Evolutionary conservation across 768 basidiomycete species (phyloP).

Genomic region (Trametes gibbosa): DNA sequence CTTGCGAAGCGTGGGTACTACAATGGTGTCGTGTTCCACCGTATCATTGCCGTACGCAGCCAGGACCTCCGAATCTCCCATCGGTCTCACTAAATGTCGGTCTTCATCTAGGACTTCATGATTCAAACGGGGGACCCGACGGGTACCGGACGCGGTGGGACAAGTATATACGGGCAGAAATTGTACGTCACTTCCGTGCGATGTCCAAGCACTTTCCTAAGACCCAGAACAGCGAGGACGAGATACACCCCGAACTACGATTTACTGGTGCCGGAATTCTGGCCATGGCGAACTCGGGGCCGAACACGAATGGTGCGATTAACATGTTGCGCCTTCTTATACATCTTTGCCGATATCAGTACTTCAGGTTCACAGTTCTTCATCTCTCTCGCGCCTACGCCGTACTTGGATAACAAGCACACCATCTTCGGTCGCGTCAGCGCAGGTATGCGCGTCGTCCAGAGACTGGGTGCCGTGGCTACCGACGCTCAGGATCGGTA

Average conservation of each 20-base stretch:
- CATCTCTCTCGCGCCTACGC: conserved; percentile 79
- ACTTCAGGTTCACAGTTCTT: conserved; percentile 92
- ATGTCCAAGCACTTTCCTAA: not conserved
- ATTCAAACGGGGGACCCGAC: conserved; percentile 95
- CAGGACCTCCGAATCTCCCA: not conserved
- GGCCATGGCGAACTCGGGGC: conserved; percentile 96
- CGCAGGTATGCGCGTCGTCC: conserved; percentile 88
- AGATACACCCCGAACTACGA: conserved; percentile 84
- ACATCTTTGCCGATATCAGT: not conserved
- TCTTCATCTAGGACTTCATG: conserved; percentile 80
- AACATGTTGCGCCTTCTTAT: not conserved
- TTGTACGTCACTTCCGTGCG: conserved; percentile 51
- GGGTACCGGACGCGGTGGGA: conserved; percentile 90
- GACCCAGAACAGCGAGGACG: conserved; percentile 64
- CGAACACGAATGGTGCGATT: conserved; percentile 76
- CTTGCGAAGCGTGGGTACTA: conserved; percentile 92
- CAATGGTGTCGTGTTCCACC: conserved; percentile 86
- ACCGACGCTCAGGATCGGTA: conserved; percentile 87
- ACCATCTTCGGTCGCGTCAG: conserved; percentile 90
- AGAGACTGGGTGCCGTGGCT: conserved; percentile 86
- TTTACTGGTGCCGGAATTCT: conserved; percentile 97
- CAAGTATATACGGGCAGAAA: conserved; percentile 85
- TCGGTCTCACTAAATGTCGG: not conserved
- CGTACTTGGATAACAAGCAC: conserved; percentile 81
- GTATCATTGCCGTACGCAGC: conserved; percentile 76